Evolutionary conservation across 805 yeast genomes (phyloP).

Genomic region (Metschnikowia henanensis): DNA sequence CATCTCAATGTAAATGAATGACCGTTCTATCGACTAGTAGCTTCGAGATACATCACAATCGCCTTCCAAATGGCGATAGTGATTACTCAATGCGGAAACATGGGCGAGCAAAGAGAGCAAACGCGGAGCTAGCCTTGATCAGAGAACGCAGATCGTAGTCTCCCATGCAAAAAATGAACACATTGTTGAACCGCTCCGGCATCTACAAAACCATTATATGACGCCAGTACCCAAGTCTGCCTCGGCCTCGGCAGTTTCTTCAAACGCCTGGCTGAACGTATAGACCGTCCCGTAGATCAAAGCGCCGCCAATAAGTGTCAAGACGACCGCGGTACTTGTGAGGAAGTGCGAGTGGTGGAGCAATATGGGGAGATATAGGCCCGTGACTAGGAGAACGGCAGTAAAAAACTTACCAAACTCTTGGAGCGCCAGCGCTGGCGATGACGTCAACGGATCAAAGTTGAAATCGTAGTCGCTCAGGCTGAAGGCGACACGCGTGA

Average conservation of each 20-base stretch:
- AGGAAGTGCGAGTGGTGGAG: constrained; percentile 75
- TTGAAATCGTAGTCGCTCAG: constrained; percentile 44
- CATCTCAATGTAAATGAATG: no score
- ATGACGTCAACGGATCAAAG: constrained; percentile 33
- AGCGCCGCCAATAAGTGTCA: constrained; percentile 83
- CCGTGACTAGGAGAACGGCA: constrained; percentile 74
- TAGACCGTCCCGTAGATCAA: constrained; percentile 83
- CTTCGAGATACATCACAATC: no score
- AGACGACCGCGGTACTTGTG: constrained; percentile 64
- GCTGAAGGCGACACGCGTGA: constrained; percentile 31
- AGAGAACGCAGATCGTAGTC: no score
- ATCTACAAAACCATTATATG: constrained; percentile 11
- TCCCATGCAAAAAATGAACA: no score
- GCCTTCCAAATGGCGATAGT: no score
- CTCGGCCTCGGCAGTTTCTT: constrained; percentile 31
- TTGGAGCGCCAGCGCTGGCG: constrained; percentile 38
- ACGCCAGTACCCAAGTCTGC: constrained; percentile 21
- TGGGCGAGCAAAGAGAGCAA: no score
- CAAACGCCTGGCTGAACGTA: constrained; percentile 78
- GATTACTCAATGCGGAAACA: no score
- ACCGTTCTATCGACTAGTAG: no score
- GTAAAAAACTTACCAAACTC: constrained; percentile 82
- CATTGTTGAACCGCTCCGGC: no score
- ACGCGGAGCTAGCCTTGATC: no score
- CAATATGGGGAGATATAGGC: constrained; percentile 69